These are phyloP conservation scores for Auriculariales sp. DNA, from an alignment of 768 basidiomycete species.

Conservation along the genomic window DNA sequence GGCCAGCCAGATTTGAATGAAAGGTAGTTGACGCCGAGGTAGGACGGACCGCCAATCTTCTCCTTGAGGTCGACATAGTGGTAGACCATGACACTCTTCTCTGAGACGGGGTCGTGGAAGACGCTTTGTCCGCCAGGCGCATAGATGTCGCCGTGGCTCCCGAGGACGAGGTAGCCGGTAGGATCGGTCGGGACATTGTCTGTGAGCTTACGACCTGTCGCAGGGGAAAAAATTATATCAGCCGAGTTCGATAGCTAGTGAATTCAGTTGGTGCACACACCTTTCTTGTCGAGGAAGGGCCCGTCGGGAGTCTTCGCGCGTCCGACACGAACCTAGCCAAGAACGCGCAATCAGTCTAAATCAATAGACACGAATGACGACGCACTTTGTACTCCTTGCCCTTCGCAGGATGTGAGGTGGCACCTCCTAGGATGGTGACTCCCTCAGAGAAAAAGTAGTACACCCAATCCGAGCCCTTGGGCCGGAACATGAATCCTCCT, in stretches of 20 bases:
- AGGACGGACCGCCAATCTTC: neutral
- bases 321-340: slow-evolving; percentile 14
- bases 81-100: neutral
- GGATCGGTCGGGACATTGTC: too few relatives aligned
- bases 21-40: neutral
- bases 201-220: too few relatives aligned
- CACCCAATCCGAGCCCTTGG: neutral
- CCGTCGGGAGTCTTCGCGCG: slow-evolving; percentile 10
- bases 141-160: slow-evolving; percentile 16
- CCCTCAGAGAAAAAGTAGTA: slow-evolving; percentile 4
- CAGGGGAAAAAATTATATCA: too few relatives aligned
- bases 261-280: neutral
- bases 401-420: neutral
- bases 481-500: slow-evolving; percentile 3
- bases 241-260: neutral
- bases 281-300: slow-evolving; percentile 8
- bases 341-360: too few relatives aligned
- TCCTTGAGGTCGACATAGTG: neutral
- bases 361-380: too few relatives aligned
- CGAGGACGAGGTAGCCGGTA: slow-evolving; percentile 14
- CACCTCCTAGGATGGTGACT: neutral
- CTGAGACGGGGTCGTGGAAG: neutral
- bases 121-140: slow-evolving; percentile 12
- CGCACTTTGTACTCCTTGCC: slow-evolving; percentile 4
- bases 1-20: neutral